Base-by-base conservation (phyloP, 768 basidiomycete species). In the Terana coerulea region DNA sequence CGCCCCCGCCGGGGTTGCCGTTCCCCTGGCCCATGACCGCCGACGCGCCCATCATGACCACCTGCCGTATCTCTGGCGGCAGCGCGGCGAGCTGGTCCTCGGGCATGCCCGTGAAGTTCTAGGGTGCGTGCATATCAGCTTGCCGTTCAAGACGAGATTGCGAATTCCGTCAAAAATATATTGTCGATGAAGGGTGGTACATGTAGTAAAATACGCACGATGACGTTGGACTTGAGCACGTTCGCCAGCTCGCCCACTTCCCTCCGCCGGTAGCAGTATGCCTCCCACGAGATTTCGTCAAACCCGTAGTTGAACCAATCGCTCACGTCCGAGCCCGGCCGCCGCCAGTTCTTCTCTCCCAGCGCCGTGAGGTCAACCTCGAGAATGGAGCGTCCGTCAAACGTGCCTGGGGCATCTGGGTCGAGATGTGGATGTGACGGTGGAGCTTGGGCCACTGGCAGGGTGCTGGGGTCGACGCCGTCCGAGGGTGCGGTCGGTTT, bases 241-340 rank as follows among this genome's bases (percentile, higher is more conserved):
- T 78, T 82, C 0, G 87, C 88, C 49, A 88, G 75, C 51, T 92
- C 91, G 2, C 88, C 86, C 45, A 92, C 65, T 51, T 92, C 88
- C 35, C 88, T 77, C 60, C 92, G 76, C 60, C 91, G 79, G 67
- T 89, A 87, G 60, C 86, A 90, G 62, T 95, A 99, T 35, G 85
- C 86, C 63, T 92, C 90, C 93, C 94, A 99, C 29, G 88, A 89
- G 14, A 91, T 78, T 69, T 99, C 97, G 67, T 99, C 97, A 62
- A 98, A 98, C 0, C 97, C 97, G 60, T 97, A 98, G 69, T 99
- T 98, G 71, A 99, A 99, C 88, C 94, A 99, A 72, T 98, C 95
- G 59, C 89, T 88, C 54, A 97, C 76, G 72, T 97, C 93, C 3
- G 90, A 85, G 29, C 97, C 97, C 7, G 94, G 88, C 52, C 84